A percentile compares a stretch with the other conserved stretches of the same genome.
These are phyloP conservation scores for Mucor ambiguus DNA, from an alignment of 371 early-diverging fungal genomes.

Conservation along the genomic window DNA sequence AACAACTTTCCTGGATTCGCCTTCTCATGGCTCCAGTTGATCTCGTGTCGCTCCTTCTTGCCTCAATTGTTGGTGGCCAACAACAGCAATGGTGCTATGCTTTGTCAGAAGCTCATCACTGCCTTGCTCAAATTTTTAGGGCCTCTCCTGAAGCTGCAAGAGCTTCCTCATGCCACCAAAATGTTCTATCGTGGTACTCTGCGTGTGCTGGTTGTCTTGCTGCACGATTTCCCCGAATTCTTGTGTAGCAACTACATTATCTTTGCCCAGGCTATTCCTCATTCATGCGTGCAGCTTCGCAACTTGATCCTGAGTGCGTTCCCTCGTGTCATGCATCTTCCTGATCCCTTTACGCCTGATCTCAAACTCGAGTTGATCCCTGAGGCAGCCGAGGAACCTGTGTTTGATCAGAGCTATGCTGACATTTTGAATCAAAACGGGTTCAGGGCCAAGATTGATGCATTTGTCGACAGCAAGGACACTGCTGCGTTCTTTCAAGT, in stretches of 20 bases:
- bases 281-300: slow-evolving; percentile 90
- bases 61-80: slow-evolving; percentile 70
- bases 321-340: slow-evolving; percentile 91
- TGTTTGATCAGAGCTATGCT: slow-evolving; percentile 60
- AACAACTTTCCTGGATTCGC: slow-evolving; percentile 90
- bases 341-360: slow-evolving; percentile 94
- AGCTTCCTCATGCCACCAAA: slow-evolving; percentile 70
- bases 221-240: slow-evolving; percentile 98
- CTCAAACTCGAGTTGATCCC: slow-evolving; percentile 84
- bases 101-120: slow-evolving; percentile 80
- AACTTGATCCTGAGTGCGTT: slow-evolving; percentile 95
- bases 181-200: slow-evolving; percentile 89
- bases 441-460: slow-evolving; percentile 70
- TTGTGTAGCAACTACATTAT: slow-evolving; percentile 87
- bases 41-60: slow-evolving; percentile 89
- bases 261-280: slow-evolving; percentile 90
- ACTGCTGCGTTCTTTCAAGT: slow-evolving; percentile 23
- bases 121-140: slow-evolving; percentile 83
- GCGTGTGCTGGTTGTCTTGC: slow-evolving; percentile 85
- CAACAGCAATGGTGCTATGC: slow-evolving; percentile 71
- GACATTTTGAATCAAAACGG: slow-evolving; percentile 50
- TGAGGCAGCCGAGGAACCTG: slow-evolving; percentile 61
- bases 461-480: slow-evolving; percentile 61
- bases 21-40: slow-evolving; percentile 93
- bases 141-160: slow-evolving; percentile 74